phyloP scores from a whole-genome alignment of 345 rosid species.

The Syzygium grande region DNA sequence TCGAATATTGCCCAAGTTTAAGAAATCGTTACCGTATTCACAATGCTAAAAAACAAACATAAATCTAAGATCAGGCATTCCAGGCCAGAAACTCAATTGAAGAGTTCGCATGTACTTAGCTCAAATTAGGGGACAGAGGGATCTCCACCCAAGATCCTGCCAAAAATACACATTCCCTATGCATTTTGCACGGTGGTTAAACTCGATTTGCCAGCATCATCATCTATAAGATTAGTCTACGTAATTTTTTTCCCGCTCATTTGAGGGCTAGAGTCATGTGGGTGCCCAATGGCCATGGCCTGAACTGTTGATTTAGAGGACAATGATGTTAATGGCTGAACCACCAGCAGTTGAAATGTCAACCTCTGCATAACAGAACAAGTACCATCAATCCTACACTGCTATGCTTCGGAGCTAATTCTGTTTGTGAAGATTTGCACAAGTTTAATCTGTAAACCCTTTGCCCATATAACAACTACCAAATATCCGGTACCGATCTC shows the following conservation, averaged over 20 bases:
- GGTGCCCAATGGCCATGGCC: neutral
- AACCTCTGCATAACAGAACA: conserved; percentile 1
- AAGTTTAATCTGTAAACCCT: neutral
- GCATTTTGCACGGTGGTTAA: neutral
- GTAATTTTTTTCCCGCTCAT: neutral
- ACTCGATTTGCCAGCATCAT: neutral
- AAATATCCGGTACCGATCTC: neutral
- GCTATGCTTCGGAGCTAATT: neutral
- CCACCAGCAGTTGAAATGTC: conserved; percentile 24
- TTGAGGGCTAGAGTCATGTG: neutral
- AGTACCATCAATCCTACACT: neutral
- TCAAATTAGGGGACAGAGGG: neutral
- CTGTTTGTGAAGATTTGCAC: neutral
- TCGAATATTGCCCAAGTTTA: neutral
- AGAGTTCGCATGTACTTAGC: neutral
- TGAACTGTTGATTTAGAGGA: neutral
- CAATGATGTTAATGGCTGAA: conserved; percentile 17
- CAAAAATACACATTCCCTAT: neutral
- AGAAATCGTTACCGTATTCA: neutral
- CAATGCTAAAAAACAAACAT: neutral
- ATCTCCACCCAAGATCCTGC: neutral
- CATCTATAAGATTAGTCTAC: neutral
- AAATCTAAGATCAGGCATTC: neutral
- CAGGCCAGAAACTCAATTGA: neutral
- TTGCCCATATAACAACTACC: neutral